Evolutionary conservation across 75 land plant genomes (phyloP), one percentile per base, ranked within the genome.

Genomic region (Sequoiadendron giganteum): DNA sequence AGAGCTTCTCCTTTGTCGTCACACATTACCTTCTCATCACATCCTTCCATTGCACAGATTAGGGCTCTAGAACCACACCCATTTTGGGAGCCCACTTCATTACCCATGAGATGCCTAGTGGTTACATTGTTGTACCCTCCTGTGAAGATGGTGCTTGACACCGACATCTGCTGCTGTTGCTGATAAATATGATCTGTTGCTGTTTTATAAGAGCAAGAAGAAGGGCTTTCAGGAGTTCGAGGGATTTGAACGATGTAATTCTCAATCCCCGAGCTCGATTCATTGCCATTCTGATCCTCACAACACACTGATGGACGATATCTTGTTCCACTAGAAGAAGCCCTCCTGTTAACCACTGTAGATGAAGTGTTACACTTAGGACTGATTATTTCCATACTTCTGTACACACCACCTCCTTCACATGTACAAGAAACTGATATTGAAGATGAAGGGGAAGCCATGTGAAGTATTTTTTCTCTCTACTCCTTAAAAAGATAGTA

Each of bases 201-300:
- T 11, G 86, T 80, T 21, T 65, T 42, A 83, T 84, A 89, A 14
- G 79, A 70, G 3, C 95, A 91, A 73, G 90, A 45, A 45, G 93
- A 86, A 34, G 90, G 94, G 88, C 90, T 90, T 82, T 95, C 97
- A 1, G 98, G 98, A 6, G 98, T 96, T 1, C 93, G 90, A 45
- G 97, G 97, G 14, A 95, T 97, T 30, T 96, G 96, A 76, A 97
- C 95, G 2, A 95, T 94, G 93, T 97, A 97, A 7, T 84, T 72
- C 14, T 92, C 93, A 56, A 72, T 88, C 52, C 90, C 92, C 0
- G 93, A 86, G 65, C 72, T 90, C 38, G 45, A 48, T n/a, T 89
- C 90, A 28, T 86, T 89, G 1, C 34, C 54, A 32, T 61, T 54
- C 11, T 88, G 86, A 25, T 88, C 89, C 39, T 88, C 91, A 54